Conservation (phyloP, 2,329 filamentous ascomycete genomes). For the Exutisphaerella laricina region DNA sequence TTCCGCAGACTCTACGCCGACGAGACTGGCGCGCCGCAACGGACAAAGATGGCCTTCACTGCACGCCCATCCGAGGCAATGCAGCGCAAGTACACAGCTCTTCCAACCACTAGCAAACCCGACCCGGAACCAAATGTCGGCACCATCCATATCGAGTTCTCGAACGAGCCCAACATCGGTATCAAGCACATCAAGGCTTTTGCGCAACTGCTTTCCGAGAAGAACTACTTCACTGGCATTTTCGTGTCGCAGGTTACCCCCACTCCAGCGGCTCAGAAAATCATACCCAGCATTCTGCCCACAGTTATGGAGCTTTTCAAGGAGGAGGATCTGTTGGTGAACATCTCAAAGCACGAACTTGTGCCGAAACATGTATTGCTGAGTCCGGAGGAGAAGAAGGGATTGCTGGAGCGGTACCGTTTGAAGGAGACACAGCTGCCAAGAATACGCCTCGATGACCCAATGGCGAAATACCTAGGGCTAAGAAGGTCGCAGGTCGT, state of each 20-base stretch:
- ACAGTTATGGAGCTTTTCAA: constrained; percentile 90
- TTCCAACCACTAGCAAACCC: constrained; percentile 60
- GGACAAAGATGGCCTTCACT: constrained; percentile 78
- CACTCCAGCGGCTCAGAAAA: constrained; percentile 80
- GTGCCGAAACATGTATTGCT: constrained; percentile 91
- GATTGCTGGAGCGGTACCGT: constrained; percentile 80
- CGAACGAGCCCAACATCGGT: constrained; percentile 70
- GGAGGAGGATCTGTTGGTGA: constrained; percentile 92
- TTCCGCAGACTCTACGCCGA: constrained; percentile 70
- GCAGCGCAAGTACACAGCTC: constrained; percentile 75
- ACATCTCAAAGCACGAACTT: constrained; percentile 96
- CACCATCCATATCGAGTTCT: constrained; percentile 91
- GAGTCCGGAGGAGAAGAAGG: constrained; percentile 81
- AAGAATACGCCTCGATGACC: constrained; percentile 83
- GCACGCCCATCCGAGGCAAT: constrained; percentile 78
- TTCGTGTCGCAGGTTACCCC: constrained; percentile 79
- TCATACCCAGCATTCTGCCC: constrained; percentile 70
- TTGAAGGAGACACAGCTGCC: constrained; percentile 97
- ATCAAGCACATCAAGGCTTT: constrained; percentile 90
- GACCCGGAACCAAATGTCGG: constrained; percentile 58
- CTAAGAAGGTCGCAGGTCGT: constrained; percentile 89
- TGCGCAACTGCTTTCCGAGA: constrained; percentile 70
- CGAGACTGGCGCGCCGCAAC: constrained; percentile 70
- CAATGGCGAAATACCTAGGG: constrained; percentile 86
- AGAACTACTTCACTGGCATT: constrained; percentile 84